Evolutionary conservation across 768 basidiomycete species (phyloP), one percentile per base, ranked within the genome.

Genomic region (Podaxis rugospora): DNA sequence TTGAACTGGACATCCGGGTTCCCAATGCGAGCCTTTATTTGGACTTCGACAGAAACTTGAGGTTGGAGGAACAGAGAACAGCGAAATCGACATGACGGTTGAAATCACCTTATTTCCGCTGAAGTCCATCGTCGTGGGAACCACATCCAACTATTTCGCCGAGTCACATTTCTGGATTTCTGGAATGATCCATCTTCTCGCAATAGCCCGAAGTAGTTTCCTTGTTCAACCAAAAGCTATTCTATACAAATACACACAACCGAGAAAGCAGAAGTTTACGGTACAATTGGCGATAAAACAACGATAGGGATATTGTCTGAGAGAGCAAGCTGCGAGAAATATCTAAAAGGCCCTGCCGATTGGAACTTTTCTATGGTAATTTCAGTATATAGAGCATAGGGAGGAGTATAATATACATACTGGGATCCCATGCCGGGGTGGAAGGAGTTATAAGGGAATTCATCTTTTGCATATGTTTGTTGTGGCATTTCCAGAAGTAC

Each of bases 401-500:
- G 6, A 36, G 25, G 14, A 25, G 5, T n/a, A 32, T 25, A n/a
- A 44, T 16, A 44, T 21, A 55, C 59, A 28, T 39, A 61, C 59
- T 57, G 47, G 37, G 51, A 60, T n/a, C 53, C 42, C 28, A 44
- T 42, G 11, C 55, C 61, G 23, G 61, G 61, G 32, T 57, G 42
- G 55, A 57, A 62, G 40, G 55, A 57, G 46, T 57, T 62, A 21
- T 39, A 57, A 13, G 61, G 61, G 55, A 57, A 52, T 36, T 62
- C 61, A 37, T 57, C 42, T 11, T 51, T 56, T 21, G 61, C 51
- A 21, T 61, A 55, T 5, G 37, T 25, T 13, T 35, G 14, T 5
- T 61, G 55, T 1, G 56, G 40, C 7, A 10, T 7, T n/a, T 62
- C 54, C 40, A 47, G 16, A 37, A 51, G 27, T 32, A 50, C 59